Conservation (phyloP, 192 early-diverging fungal genomes). For the Rhizophlyctis rosea region DNA sequence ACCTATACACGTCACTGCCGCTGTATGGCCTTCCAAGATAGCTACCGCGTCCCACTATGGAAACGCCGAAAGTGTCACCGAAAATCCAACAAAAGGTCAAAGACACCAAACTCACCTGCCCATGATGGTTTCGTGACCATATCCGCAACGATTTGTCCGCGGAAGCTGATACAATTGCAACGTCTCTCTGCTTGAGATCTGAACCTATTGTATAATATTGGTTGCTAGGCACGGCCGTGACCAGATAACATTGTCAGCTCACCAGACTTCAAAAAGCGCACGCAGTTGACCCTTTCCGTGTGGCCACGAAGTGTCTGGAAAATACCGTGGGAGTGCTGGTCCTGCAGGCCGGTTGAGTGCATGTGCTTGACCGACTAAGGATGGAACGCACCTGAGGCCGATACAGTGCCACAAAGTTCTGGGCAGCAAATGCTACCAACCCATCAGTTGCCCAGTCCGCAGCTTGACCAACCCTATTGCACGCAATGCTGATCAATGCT, state of each 20-base stretch:
- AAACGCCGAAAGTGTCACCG: not conserved
- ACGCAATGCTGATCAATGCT: no score
- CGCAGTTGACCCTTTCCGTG: slow-evolving; percentile 70
- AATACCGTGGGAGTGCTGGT: slow-evolving; percentile 46
- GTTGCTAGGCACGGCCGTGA: no score
- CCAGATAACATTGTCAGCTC: no score
- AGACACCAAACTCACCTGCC: slow-evolving; percentile 19
- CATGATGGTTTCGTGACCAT: slow-evolving; percentile 52
- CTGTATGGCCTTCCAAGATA: slow-evolving; percentile 64
- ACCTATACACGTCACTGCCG: slow-evolving; percentile 64
- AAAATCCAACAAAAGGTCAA: slow-evolving; percentile 5
- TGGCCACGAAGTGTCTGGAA: slow-evolving; percentile 70
- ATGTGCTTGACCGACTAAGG: not conserved
- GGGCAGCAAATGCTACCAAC: slow-evolving; percentile 63
- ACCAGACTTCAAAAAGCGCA: slow-evolving; percentile 65
- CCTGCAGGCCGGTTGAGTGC: slow-evolving; percentile 19
- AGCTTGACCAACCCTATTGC: slow-evolving; percentile 63
- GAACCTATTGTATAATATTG: not conserved
- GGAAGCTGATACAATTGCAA: slow-evolving; percentile 73
- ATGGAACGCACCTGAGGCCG: slow-evolving; percentile 54
- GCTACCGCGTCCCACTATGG: slow-evolving; percentile 54
- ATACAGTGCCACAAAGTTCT: slow-evolving; percentile 68
- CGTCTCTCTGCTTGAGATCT: slow-evolving; percentile 38
- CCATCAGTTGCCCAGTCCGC: slow-evolving; percentile 59
- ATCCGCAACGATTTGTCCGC: slow-evolving; percentile 74